Conservation (phyloP, 2,329 filamentous ascomycete species). For the Epichloe gansuensis region DNA sequence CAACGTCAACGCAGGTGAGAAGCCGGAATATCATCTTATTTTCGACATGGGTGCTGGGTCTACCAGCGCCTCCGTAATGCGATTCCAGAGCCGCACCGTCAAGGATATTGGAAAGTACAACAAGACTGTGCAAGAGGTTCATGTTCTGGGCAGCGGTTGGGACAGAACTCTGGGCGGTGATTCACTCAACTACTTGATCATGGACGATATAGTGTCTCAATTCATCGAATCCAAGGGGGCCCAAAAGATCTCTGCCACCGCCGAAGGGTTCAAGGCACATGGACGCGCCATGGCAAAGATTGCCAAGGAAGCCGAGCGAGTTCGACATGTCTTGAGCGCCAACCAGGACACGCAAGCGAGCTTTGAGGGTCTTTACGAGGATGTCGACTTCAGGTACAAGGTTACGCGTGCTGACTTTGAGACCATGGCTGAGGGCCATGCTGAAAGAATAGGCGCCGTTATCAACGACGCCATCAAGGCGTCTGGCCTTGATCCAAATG, state of each 20-base stretch:
- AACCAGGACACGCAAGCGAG: slow-evolving; percentile 69
- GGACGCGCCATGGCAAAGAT: slow-evolving; percentile 80
- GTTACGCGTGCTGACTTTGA: slow-evolving; percentile 71
- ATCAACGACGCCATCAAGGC: slow-evolving; percentile 62
- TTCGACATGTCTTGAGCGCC: slow-evolving; percentile 83
- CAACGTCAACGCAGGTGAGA: slow-evolving; percentile 65
- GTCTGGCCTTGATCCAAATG: slow-evolving; percentile 58
- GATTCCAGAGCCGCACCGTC: slow-evolving; percentile 76
- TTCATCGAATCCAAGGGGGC: slow-evolving; percentile 60
- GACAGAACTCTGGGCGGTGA: slow-evolving; percentile 85
- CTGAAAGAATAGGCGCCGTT: slow-evolving; percentile 53
- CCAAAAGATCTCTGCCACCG: slow-evolving; percentile 49
- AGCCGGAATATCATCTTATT: slow-evolving; percentile 82
- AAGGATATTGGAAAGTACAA: slow-evolving; percentile 91
- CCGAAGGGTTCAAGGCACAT: slow-evolving; percentile 54
- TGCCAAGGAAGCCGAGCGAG: slow-evolving; percentile 79
- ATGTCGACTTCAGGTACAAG: slow-evolving; percentile 89
- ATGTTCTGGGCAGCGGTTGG: slow-evolving; percentile 76
- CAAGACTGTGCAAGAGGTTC: slow-evolving; percentile 94
- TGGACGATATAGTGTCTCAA: slow-evolving; percentile 75
- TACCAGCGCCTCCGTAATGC: slow-evolving; percentile 76
- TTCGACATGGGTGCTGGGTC: slow-evolving; percentile 98
- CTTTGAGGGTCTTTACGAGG: slow-evolving; percentile 84
- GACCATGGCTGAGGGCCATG: slow-evolving; percentile 55
- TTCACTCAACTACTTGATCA: slow-evolving; percentile 71